Percentiles rank a stretch among this genome's conserved stretches.
Evolutionary conservation across 2,329 filamentous ascomycete genomes (phyloP).

Genomic region (Plenodomus biglobosus): DNA sequence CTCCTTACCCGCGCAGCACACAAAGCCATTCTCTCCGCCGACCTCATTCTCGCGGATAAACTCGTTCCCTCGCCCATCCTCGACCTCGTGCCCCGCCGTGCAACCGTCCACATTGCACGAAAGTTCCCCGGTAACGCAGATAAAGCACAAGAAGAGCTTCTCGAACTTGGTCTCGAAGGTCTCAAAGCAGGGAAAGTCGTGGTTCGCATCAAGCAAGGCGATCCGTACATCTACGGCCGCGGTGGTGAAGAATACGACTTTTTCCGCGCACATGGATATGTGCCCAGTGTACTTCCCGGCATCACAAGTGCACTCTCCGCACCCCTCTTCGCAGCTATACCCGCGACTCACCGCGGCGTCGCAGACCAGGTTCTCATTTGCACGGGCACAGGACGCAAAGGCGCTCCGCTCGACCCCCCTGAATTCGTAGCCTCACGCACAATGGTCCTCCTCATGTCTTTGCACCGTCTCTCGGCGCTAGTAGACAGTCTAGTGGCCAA

Average conservation of each 20-base stretch:
- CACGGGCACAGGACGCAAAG: slow-evolving; percentile 92
- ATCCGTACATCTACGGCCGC: slow-evolving; percentile 93
- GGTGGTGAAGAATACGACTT: slow-evolving; percentile 90
- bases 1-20: slow-evolving; percentile 82
- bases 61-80: slow-evolving; percentile 82
- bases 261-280: slow-evolving; percentile 72
- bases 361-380: slow-evolving; percentile 95
- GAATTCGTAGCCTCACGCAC: slow-evolving; percentile 76
- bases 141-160: slow-evolving; percentile 84
- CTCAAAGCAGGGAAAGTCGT: slow-evolving; percentile 73
- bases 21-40: slow-evolving; percentile 72
- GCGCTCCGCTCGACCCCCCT: slow-evolving; percentile 77
- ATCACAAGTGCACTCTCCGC: slow-evolving; percentile 87
- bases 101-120: slow-evolving; percentile 85
- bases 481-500: slow-evolving; percentile 63
- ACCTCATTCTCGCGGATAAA: slow-evolving; percentile 83
- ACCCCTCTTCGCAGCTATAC: slow-evolving; percentile 84
- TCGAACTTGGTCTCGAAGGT: slow-evolving; percentile 73
- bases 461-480: slow-evolving; percentile 78
- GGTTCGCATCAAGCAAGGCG: slow-evolving; percentile 89
- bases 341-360: slow-evolving; percentile 83
- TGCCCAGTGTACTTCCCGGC: slow-evolving; percentile 76
- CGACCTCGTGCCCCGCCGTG: slow-evolving; percentile 85
- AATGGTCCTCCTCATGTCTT: slow-evolving; percentile 90
- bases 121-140: slow-evolving; percentile 99